Conservation (phyloP, 768 basidiomycete species). For the Mycena galericulata region DNA sequence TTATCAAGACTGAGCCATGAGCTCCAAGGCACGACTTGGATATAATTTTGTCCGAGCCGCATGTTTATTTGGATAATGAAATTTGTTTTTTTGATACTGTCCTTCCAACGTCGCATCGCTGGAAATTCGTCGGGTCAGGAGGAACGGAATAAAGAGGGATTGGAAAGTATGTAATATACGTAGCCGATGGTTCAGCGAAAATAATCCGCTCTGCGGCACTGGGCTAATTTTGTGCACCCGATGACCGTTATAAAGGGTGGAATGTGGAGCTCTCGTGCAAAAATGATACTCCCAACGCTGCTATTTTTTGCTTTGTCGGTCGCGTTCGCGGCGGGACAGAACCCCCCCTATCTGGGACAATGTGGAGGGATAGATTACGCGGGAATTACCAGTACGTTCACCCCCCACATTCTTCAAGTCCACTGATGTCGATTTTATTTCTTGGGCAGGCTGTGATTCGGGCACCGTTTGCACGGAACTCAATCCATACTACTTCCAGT, state of each 20-base stretch:
- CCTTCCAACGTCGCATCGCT: neutral
- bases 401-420: slow-evolving; percentile 3
- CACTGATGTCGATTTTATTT: slow-evolving; percentile 1
- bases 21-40: neutral
- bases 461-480: slow-evolving; percentile 10
- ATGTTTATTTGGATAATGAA: slow-evolving; percentile 2
- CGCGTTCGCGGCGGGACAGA: slow-evolving; percentile 7
- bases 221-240: slow-evolving; percentile 5
- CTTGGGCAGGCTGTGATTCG: slow-evolving; percentile 8
- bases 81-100: neutral
- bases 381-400: slow-evolving; percentile 17
- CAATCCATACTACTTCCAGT: slow-evolving; percentile 5
- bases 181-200: slow-evolving; percentile 21
- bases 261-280: slow-evolving; percentile 11
- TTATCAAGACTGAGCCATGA: neutral
- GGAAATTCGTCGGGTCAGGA: neutral
- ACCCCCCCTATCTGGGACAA: slow-evolving; percentile 19
- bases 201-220: slow-evolving; percentile 15
- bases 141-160: slow-evolving; percentile 4
- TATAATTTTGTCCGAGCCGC: neutral
- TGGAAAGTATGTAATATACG: neutral
- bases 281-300: slow-evolving; percentile 16
- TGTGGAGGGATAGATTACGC: slow-evolving; percentile 23
- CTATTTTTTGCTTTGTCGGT: slow-evolving; percentile 16
- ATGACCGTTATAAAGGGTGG: slow-evolving; percentile 19